A percentile compares a stretch with the other conserved stretches of the same genome.
Conservation (phyloP, 768 basidiomycete species). For the Multifurca ochricompacta region DNA sequence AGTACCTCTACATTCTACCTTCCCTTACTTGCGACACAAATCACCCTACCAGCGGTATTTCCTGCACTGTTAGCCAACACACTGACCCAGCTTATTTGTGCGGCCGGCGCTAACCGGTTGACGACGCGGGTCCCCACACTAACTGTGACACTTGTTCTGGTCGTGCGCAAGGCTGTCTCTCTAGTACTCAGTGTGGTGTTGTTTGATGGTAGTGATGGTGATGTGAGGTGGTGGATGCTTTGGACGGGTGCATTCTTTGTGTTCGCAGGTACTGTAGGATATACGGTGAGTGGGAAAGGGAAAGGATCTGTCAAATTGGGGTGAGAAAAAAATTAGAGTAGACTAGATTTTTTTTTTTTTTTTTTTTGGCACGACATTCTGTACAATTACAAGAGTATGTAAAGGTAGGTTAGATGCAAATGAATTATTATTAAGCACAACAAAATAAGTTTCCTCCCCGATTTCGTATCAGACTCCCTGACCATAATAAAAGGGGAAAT, state of each 20-base stretch:
- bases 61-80: conserved; percentile 68
- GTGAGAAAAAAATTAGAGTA: conserved; percentile 18
- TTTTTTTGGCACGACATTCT: neutral
- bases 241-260: conserved; percentile 66
- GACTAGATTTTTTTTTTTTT: neutral
- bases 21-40: conserved; percentile 21
- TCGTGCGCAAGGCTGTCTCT: conserved; percentile 74
- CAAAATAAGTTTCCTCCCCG: too few species aligned
- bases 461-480: too few species aligned
- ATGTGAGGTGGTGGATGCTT: conserved; percentile 37
- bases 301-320: neutral
- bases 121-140: conserved; percentile 68
- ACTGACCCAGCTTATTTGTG: conserved; percentile 76
- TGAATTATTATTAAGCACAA: too few species aligned
- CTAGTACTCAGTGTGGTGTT: conserved; percentile 59
- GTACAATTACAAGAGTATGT: too few species aligned
- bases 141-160: conserved; percentile 72
- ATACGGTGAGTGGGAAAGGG: conserved; percentile 37
- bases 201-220: conserved; percentile 32
- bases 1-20: conserved; percentile 5
- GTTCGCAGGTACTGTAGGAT: conserved; percentile 61
- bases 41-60: conserved; percentile 52
- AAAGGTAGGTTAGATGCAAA: too few species aligned
- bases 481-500: too few species aligned
- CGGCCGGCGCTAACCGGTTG: conserved; percentile 79